These are phyloP conservation scores for Luzula sylvatica DNA, from an alignment of 176 grass and related monocot species.

Conservation along the genomic window DNA sequence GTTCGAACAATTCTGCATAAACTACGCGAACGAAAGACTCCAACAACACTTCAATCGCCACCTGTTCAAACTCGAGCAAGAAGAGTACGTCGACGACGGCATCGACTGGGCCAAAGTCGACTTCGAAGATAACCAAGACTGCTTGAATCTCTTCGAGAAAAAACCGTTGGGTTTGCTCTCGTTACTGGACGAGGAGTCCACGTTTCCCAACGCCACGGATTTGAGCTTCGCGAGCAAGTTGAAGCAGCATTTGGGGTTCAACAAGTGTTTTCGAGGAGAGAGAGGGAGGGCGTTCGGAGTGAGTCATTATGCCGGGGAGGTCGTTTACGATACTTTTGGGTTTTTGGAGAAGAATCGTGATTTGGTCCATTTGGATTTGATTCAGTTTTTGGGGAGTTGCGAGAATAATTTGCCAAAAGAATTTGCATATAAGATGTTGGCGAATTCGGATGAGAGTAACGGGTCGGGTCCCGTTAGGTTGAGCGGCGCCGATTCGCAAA, in stretches of 20 bases:
- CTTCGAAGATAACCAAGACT: slow-evolving; percentile 91
- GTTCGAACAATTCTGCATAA: slow-evolving; percentile 99
- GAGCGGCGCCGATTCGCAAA: slow-evolving; percentile 82
- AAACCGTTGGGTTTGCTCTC: slow-evolving; percentile 89
- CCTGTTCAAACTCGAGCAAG: slow-evolving; percentile 97
- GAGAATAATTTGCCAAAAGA: slow-evolving; percentile 56
- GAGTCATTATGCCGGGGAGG: slow-evolving; percentile 90
- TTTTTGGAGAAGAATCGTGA: slow-evolving; percentile 99
- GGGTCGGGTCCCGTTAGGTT: slow-evolving; percentile 49
- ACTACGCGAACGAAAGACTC: slow-evolving; percentile 96
- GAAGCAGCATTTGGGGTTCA: slow-evolving; percentile 66
- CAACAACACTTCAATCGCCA: slow-evolving; percentile 99
- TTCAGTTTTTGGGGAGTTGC: slow-evolving; percentile 77
- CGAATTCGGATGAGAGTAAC: slow-evolving; percentile 44
- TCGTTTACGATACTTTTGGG: slow-evolving; percentile 74
- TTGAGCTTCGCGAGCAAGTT: slow-evolving; percentile 91
- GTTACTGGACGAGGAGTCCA: slow-evolving; percentile 94
- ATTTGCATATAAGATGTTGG: slow-evolving; percentile 93
- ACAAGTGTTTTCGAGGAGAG: slow-evolving; percentile 85
- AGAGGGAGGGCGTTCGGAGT: slow-evolving; percentile 78
- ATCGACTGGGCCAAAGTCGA: slow-evolving; percentile 99
- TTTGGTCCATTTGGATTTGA: slow-evolving; percentile 85
- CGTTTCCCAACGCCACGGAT: slow-evolving; percentile 93
- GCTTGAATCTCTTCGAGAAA: slow-evolving; percentile 92
- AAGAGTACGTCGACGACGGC: slow-evolving; percentile 96